These are phyloP conservation scores for Punctularia strigosozonata DNA, from an alignment of 768 basidiomycete species.

Conservation along the genomic window DNA sequence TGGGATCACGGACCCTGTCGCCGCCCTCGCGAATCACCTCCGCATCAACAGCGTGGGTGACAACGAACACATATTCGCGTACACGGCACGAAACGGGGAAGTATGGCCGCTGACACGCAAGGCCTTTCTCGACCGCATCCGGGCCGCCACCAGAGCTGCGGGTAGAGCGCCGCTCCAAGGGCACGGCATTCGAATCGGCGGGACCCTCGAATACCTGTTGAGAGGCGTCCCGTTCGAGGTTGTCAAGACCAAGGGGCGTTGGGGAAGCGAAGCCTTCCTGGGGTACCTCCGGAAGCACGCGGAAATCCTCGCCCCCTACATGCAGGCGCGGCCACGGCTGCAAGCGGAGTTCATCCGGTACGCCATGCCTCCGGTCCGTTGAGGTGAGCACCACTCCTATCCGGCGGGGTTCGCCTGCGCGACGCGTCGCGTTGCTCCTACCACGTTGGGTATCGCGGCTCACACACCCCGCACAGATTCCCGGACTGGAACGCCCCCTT, in stretches of 20 bases:
- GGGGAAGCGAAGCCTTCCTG: constrained; percentile 14
- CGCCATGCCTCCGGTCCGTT: not conserved
- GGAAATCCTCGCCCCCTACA: constrained; percentile 9
- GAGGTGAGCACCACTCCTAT: too few species aligned
- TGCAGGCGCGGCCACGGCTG: constrained; percentile 6
- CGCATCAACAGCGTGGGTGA: constrained; percentile 16
- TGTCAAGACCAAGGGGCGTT: constrained; percentile 13
- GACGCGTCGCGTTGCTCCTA: too few species aligned
- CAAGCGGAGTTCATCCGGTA: constrained; percentile 4
- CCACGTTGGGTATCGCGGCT: too few species aligned
- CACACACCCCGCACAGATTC: too few species aligned
- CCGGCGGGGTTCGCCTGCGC: too few species aligned
- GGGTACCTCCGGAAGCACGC: constrained; percentile 13
- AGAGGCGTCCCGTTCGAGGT: too few species aligned
- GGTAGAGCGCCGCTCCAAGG: too few species aligned
- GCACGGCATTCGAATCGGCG: too few species aligned
- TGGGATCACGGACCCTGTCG: constrained; percentile 19
- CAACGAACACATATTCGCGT: constrained; percentile 18
- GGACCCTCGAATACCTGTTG: too few species aligned
- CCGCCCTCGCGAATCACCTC: constrained; percentile 16
- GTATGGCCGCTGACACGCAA: constrained; percentile 8
- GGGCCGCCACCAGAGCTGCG: constrained; percentile 9
- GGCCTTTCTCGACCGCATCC: constrained; percentile 3
- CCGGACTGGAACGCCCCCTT: too few species aligned
- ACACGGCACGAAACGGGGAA: too few species aligned